phyloP scores from a whole-genome alignment of 177 flowering plant genomes.

The Vitis hybrid region DNA sequence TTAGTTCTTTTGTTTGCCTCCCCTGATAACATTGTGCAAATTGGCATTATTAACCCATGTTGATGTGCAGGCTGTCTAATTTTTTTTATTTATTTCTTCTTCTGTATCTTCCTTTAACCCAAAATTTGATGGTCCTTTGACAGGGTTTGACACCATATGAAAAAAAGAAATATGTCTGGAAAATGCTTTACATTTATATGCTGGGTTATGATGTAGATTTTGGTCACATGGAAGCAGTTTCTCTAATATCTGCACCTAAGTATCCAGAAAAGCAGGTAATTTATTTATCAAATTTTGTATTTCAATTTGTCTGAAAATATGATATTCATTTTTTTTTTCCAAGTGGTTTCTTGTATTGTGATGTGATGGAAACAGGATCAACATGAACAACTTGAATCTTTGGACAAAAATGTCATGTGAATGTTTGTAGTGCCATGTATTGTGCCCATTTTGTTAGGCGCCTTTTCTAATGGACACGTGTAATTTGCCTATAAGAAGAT shows the following conservation, averaged over 20 bases:
- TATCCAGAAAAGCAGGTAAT: conserved; percentile 98
- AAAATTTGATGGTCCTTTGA: conserved; percentile 9
- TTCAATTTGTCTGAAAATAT: neutral
- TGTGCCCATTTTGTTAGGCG: no score
- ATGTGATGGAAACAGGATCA: no score
- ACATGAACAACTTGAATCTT: no score
- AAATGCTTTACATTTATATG: conserved; percentile 98
- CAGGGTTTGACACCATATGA: conserved; percentile 94
- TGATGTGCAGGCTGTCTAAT: no score
- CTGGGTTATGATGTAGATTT: conserved; percentile 99
- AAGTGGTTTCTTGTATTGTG: neutral
- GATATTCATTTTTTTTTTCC: neutral
- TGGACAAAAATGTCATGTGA: no score
- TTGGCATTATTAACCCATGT: no score
- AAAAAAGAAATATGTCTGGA: conserved; percentile 99
- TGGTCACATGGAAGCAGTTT: conserved; percentile 99
- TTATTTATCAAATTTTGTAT: neutral
- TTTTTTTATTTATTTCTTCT: conserved; percentile 1
- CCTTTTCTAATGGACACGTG: no score
- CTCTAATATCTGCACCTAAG: conserved; percentile 98
- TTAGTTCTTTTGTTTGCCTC: no score
- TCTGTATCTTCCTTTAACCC: no score
- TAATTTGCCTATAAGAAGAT: no score
- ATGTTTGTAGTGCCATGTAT: no score
- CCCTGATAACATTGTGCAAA: no score